Base-by-base conservation (phyloP, 2,329 filamentous ascomycete genomes). In the Boeremia exigua region DNA sequence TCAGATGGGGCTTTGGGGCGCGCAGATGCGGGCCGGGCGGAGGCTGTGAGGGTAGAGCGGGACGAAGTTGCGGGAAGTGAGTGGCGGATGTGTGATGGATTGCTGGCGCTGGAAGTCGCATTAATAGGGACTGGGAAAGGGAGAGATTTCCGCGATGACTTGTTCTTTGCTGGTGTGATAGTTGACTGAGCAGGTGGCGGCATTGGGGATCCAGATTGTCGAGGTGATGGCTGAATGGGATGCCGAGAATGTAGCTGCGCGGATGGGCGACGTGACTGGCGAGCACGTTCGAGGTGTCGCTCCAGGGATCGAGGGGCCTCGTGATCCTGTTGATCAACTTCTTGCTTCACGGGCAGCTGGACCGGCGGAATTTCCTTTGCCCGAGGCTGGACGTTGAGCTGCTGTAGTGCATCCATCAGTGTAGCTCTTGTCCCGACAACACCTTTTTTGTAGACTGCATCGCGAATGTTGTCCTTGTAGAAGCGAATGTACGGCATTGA, bases 381-480 rank as follows among this genome's bases (percentile, higher is more conserved):
- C n/a, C n/a, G 33, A 27, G 54, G 17, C 9, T 55, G 37, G 3
- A 44, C 47, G n/a, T 55, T 59, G 5, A 68, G 50, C 54, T 73
- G 65, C 15, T 66, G 48, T 0, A 72, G 50, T 19, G 69, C 70
- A 10, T 30, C 51, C 12, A 61, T 7, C 12, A 74, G 46, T 0
- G 58, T 64, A n/a, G 51, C 51, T 44, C 48, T 62, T 23, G 47
- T 61, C 17, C 33, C 30, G 6, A 72, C 47, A 10, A 77, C 48
- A 10, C 67, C 65, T 36, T 70, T 64, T 1, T 37, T 64, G 57
- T 68, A 71, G 2, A 67, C 38, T 0, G 67, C 69, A 15, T 70
- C 62, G 3, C 64, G 60, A 15, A 77, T 68, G 0, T 56, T 54
- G 34, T 75, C 66, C 39, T 71, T 69, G 61, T 77, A 77, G 59